Evolutionary conservation across 495 filamentous ascomycete genomes (phyloP), one percentile per base, ranked within the genome.

Genomic region (Hypoxylon lienhwacheense): DNA sequence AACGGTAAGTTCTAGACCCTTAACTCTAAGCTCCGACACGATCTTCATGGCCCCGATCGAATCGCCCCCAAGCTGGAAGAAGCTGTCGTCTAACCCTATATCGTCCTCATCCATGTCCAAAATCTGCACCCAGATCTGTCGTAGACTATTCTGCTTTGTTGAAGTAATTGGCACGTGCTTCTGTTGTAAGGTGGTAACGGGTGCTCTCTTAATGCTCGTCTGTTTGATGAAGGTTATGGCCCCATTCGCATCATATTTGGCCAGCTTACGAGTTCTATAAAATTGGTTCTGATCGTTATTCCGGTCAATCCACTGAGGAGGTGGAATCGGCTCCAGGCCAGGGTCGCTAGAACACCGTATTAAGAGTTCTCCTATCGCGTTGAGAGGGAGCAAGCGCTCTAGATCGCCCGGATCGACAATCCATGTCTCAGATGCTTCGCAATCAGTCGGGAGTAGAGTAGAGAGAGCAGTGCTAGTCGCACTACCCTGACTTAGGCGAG

Each of bases 41-140:
- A 88, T 71, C 66, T 81, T 84, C 77, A 89, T 88, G 1, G 85
- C 85, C 7, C 79, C 77, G 37, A 89, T 85, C 1, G 85, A 88
- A 54, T 89, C 85, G 29, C 85, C 85, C 10, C 85, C 85, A 6
- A 86, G 71, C 16, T 70, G 73, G 55, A 88, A 73, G 64, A 89
- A 88, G 53, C 76, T 80, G 53, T 84, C 76, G 16, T 78, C 68
- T 21, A 81, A 54, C 7, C 73, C 70, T 26, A 87, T 79, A 4
- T 60, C 55, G 1, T 68, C 62, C 19, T 73, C 70, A 6, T 58
- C 50, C 10, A 73, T 56, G 2, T 42, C 55, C n/a, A 74, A 50
- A 1, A 73, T 65, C 7, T 60, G 58, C 25, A 55, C 60, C 72
- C 72, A 74, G 26, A 66, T 61, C 28, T 60, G 42, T 10, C 62